Conservation (phyloP, 257 asterid genomes). For the Eustoma russellianum region DNA sequence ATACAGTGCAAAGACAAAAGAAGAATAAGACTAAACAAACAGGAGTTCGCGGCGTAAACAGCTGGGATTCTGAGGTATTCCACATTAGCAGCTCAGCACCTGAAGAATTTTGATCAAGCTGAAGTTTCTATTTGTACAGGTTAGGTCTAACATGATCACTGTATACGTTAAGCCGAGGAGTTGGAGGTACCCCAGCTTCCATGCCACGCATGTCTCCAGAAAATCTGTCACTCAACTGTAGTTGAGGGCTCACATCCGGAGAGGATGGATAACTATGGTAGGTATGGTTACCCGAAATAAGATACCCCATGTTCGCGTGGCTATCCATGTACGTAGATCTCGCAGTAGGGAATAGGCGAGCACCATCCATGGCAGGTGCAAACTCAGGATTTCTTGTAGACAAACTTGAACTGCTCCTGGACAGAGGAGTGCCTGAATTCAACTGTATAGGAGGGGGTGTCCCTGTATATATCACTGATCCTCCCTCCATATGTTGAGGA, state of each 20-base stretch:
- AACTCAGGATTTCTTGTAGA: conserved; percentile 19
- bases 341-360: conserved; percentile 3
- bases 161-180: conserved; percentile 27
- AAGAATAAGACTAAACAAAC: too few species aligned
- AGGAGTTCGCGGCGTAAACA: too few species aligned
- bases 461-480: too few species aligned
- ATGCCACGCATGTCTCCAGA: conserved; percentile 26
- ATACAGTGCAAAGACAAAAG: too few species aligned
- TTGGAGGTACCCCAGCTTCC: conserved; percentile 34
- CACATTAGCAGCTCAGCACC: too few species aligned
- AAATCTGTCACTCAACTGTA: conserved; percentile 26
- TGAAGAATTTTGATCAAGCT: too few species aligned
- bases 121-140: conserved; percentile 30
- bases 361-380: conserved; percentile 16
- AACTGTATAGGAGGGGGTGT: too few species aligned
- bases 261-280: conserved; percentile 20
- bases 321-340: conserved; percentile 24
- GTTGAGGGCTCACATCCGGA: conserved; percentile 23
- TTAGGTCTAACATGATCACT: conserved; percentile 32
- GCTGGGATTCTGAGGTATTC: too few species aligned
- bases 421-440: conserved; percentile 11
- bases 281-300: conserved; percentile 15
- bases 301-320: conserved; percentile 17
- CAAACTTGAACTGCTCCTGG: conserved; percentile 16
- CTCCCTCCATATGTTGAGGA: too few species aligned